Conservation (phyloP, 1,284 basidiomycete species). For the Malassezia restricta region DNA sequence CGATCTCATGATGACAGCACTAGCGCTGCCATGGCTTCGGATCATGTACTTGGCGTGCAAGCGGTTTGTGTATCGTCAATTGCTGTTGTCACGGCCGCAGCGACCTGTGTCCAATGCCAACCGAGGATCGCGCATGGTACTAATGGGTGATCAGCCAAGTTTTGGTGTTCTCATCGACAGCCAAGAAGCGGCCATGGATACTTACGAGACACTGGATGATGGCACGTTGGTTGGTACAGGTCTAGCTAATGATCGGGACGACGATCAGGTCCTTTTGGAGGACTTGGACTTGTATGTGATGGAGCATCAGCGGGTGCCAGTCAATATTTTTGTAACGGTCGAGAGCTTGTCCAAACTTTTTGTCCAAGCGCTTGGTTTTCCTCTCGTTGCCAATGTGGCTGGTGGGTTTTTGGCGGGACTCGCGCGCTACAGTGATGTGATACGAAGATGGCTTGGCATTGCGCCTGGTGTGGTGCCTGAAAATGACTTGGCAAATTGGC, state of each 20-base stretch:
- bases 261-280: neutral
- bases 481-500: slow-evolving; percentile 1
- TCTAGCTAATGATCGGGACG: neutral
- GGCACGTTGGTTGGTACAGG: slow-evolving; percentile 1
- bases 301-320: slow-evolving; percentile 9
- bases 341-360: slow-evolving; percentile 25
- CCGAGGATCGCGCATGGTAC: neutral
- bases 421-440: slow-evolving; percentile 11
- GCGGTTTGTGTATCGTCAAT: slow-evolving; percentile 20
- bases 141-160: slow-evolving; percentile 4
- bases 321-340: slow-evolving; percentile 28
- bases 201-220: slow-evolving; percentile 16
- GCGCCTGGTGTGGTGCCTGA: slow-evolving; percentile 1
- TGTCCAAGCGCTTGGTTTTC: slow-evolving; percentile 30
- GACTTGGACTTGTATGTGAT: slow-evolving; percentile 13
- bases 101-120: neutral
- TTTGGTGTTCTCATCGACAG: slow-evolving; percentile 22
- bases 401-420: slow-evolving; percentile 24
- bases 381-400: slow-evolving; percentile 27
- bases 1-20: slow-evolving; percentile 23
- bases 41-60: slow-evolving; percentile 30
- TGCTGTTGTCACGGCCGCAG: slow-evolving; percentile 14
- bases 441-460: slow-evolving; percentile 24
- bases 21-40: slow-evolving; percentile 36
- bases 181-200: slow-evolving; percentile 5